These are phyloP conservation scores for Candida methanosorbosa DNA, from an alignment of 805 yeast species.

Conservation along the genomic window DNA sequence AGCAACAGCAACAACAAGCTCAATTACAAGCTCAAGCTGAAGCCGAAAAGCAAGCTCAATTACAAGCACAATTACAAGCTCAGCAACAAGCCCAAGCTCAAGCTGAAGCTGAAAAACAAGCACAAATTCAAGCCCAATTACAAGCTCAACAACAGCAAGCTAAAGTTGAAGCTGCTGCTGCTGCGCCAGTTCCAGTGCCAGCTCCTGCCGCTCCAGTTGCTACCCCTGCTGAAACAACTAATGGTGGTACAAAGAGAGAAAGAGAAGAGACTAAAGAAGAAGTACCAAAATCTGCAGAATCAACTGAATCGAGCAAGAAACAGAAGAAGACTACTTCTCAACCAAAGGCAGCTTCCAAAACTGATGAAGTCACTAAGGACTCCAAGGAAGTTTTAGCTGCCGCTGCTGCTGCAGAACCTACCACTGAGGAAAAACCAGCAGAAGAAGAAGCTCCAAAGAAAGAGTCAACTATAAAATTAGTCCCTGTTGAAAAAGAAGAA, in stretches of 20 bases:
- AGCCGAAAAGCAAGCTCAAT: background rate
- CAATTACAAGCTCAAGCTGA: background rate
- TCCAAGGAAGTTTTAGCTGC: no score
- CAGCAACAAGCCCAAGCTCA: constrained; percentile 4
- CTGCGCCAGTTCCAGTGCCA: constrained; percentile 7
- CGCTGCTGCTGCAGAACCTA: constrained; percentile 1
- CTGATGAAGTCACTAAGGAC: background rate
- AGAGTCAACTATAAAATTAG: background rate
- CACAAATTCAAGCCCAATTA: constrained; percentile 1
- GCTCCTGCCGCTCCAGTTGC: background rate
- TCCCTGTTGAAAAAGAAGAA: background rate
- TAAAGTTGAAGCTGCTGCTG: constrained; percentile 17
- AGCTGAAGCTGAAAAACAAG: background rate
- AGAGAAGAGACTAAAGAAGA: no score
- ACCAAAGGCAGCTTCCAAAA: no score
- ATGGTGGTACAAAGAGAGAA: constrained; percentile 6
- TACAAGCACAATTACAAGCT: background rate
- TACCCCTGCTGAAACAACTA: background rate
- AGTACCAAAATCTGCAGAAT: no score
- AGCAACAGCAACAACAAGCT: constrained; percentile 3
- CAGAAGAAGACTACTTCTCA: constrained; percentile 6
- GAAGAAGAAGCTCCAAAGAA: background rate
- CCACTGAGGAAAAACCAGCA: background rate
- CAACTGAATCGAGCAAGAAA: constrained; percentile 4
- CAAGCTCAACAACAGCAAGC: constrained; percentile 8